A percentile compares a stretch with the other conserved stretches of the same genome.
These are phyloP conservation scores for Saccharomycopsis schoenii DNA, from an alignment of 805 yeast species.

Conservation along the genomic window DNA sequence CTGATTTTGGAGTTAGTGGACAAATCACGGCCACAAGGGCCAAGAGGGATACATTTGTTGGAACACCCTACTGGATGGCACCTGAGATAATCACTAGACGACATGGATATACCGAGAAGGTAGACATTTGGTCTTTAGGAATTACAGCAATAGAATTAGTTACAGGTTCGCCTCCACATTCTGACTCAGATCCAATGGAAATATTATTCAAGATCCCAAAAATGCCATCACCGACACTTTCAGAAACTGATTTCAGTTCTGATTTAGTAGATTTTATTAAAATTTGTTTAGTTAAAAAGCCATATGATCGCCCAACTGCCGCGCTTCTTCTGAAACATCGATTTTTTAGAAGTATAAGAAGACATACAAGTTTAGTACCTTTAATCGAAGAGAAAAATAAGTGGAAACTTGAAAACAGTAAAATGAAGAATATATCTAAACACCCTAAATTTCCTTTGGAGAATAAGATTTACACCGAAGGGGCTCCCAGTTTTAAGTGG, in stretches of 20 bases:
- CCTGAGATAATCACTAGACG: slow-evolving; percentile 74
- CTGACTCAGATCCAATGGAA: slow-evolving; percentile 66
- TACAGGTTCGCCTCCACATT: slow-evolving; percentile 73
- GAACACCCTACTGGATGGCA: slow-evolving; percentile 98
- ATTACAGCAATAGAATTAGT: slow-evolving; percentile 82
- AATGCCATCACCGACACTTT: slow-evolving; percentile 49
- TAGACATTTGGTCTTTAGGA: slow-evolving; percentile 95
- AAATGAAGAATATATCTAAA: background rate
- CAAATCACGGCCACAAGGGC: slow-evolving; percentile 58
- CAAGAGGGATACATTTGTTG: slow-evolving; percentile 70
- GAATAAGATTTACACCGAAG: background rate
- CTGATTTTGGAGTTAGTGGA: slow-evolving; percentile 91
- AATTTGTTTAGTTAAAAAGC: slow-evolving; percentile 59
- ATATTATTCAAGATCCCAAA: slow-evolving; percentile 64
- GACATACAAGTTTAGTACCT: slow-evolving; percentile 25
- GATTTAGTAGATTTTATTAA: slow-evolving; percentile 45
- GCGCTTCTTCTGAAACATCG: slow-evolving; percentile 40
- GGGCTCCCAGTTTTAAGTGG: slow-evolving; percentile 5
- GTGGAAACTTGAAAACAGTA: slow-evolving; percentile 19
- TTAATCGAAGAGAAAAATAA: slow-evolving; percentile 33
- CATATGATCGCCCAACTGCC: slow-evolving; percentile 56
- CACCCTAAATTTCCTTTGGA: background rate
- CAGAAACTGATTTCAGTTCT: slow-evolving; percentile 30
- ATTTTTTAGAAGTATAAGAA: slow-evolving; percentile 35
- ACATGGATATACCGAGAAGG: slow-evolving; percentile 70